A percentile compares a stretch with the other conserved stretches of the same genome.
phyloP scores from a whole-genome alignment of 495 filamentous ascomycete species.

The Xanthoparmelia taractica region DNA sequence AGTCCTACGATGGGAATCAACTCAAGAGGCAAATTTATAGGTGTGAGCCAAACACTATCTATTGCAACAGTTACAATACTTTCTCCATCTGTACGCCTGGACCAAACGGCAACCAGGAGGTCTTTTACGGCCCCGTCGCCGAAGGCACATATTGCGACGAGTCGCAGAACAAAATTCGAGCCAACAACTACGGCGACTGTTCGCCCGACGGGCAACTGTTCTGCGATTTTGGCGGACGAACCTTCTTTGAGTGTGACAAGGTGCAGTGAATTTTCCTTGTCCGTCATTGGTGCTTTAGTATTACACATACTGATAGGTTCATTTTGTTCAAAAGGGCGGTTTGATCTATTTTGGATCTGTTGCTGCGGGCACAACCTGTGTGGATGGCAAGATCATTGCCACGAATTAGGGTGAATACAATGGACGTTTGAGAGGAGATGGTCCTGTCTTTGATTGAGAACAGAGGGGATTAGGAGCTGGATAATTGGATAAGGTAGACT shows the following conservation, averaged over 20 bases:
- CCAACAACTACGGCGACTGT: constrained; percentile 1
- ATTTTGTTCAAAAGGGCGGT: neutral
- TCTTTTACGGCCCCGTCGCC: neutral
- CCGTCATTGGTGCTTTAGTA: too few species aligned
- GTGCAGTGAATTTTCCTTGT: too few species aligned
- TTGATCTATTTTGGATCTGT: neutral
- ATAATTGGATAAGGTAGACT: neutral
- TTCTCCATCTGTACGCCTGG: neutral
- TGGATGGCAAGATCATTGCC: neutral
- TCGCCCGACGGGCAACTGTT: constrained; percentile 1
- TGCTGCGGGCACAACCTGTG: neutral
- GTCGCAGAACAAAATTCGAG: neutral
- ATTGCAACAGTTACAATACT: neutral
- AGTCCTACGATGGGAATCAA: neutral
- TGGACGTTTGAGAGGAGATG: neutral
- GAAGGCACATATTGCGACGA: neutral
- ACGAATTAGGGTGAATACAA: neutral
- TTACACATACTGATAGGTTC: too few species aligned
- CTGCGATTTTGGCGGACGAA: neutral
- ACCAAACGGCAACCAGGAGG: neutral
- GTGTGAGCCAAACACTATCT: neutral
- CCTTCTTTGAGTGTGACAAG: neutral
- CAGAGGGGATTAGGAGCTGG: neutral
- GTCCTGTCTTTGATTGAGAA: neutral
- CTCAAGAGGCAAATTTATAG: neutral